A percentile compares a stretch with the other conserved stretches of the same genome.
These are phyloP conservation scores for Verticillium zaregamsianum DNA, from an alignment of 2,329 filamentous ascomycete genomes.

Conservation along the genomic window DNA sequence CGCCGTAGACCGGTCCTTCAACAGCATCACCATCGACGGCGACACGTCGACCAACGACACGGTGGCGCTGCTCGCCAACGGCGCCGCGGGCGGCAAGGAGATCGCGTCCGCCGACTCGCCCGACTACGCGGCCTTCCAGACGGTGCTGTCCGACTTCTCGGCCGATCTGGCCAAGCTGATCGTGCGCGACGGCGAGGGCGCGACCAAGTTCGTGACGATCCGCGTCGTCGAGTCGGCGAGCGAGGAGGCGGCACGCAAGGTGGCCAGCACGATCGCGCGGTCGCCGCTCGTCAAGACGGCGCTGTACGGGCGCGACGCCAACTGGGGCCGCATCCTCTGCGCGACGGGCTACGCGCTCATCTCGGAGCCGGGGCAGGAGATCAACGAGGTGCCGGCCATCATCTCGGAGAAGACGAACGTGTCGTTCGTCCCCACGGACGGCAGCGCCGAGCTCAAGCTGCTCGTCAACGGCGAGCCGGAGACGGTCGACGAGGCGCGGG, in stretches of 20 bases:
- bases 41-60: constrained; percentile 98
- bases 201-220: constrained; percentile 96
- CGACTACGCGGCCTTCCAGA: constrained; percentile 69
- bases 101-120: constrained; percentile 48
- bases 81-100: constrained; percentile 72
- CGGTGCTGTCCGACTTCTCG: constrained; percentile 71
- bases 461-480: constrained; percentile 78
- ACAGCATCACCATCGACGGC: constrained; percentile 94
- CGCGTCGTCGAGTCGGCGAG: constrained; percentile 70
- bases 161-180: constrained; percentile 86
- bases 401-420: constrained; percentile 69
- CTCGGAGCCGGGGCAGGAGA: constrained; percentile 51
- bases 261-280: constrained; percentile 83
- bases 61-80: constrained; percentile 90
- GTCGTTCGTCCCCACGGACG: constrained; percentile 73
- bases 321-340: constrained; percentile 96
- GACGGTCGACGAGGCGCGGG: constrained; percentile 69
- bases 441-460: constrained; percentile 71
- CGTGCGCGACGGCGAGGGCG: constrained; percentile 93
- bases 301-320: constrained; percentile 93
- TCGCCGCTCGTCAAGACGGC: constrained; percentile 97
- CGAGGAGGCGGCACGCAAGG: constrained; percentile 67
- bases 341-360: constrained; percentile 79
- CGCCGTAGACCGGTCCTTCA: constrained; percentile 83
- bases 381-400: constrained; percentile 59